Percentiles rank a stretch among this genome's conserved stretches.
Evolutionary conservation across 129 eudicot species (phyloP).

Genomic region (Kitagawia praeruptora): DNA sequence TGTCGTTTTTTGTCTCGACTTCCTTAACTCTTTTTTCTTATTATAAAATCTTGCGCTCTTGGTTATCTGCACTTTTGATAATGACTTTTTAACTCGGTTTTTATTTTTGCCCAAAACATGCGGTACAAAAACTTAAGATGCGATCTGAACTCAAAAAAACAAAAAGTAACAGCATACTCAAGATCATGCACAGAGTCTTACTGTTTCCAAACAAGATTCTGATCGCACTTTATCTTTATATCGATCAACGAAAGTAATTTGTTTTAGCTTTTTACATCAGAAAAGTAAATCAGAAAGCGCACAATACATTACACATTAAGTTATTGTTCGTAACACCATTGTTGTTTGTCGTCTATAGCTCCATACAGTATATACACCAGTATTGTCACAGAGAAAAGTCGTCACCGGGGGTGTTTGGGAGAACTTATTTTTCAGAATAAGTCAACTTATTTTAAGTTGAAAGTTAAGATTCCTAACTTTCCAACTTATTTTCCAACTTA

Average conservation of each 20-base stretch:
- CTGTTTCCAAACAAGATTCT: not conserved
- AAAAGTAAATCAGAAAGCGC: not conserved
- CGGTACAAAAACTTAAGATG: not conserved
- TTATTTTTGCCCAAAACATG: not conserved
- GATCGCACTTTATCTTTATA: not conserved
- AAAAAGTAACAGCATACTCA: too few relatives aligned
- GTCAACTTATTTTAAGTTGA: too few relatives aligned
- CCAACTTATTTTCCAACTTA: too few relatives aligned
- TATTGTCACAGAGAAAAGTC: too few relatives aligned
- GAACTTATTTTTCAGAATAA: too few relatives aligned
- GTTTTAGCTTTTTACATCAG: not conserved
- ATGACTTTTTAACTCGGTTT: not conserved
- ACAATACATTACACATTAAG: too few relatives aligned
- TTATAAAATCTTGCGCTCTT: conserved; percentile 17
- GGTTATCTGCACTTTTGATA: not conserved
- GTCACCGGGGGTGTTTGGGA: too few relatives aligned
- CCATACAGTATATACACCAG: too few relatives aligned
- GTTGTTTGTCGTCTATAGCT: too few relatives aligned
- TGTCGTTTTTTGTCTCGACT: not conserved
- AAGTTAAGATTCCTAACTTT: too few relatives aligned
- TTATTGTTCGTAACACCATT: too few relatives aligned
- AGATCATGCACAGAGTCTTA: not conserved
- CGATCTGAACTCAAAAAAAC: not conserved
- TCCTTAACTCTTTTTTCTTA: not conserved
- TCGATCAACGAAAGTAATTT: not conserved